Evolutionary conservation across 1,139 yeast species (phyloP).

Genomic region (Blastobotrys raffinosifermentans): DNA sequence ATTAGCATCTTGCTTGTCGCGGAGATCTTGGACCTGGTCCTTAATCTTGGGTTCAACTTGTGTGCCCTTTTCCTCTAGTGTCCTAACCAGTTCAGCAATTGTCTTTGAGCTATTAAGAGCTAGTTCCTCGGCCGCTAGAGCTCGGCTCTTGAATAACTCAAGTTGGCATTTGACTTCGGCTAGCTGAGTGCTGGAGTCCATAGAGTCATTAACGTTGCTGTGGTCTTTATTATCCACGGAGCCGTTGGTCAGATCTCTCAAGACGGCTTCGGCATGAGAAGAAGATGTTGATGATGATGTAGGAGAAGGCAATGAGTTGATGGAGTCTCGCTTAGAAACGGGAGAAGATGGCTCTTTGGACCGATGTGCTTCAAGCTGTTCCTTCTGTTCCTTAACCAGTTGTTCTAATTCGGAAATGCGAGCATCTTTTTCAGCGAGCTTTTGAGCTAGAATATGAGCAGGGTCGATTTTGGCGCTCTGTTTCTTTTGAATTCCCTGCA

Average conservation of each 20-base stretch:
- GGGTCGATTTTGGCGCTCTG: conserved; percentile 20
- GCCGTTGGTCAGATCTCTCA: not conserved
- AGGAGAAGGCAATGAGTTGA: not conserved
- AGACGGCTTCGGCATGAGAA: too few species aligned
- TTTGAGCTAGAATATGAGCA: conserved; percentile 5
- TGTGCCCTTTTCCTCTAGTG: conserved; percentile 12
- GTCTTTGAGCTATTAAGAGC: conserved; percentile 16
- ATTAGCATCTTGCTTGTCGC: not conserved
- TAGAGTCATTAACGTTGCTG: not conserved
- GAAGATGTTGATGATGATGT: too few species aligned
- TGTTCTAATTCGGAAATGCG: conserved; percentile 21
- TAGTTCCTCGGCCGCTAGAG: conserved; percentile 19
- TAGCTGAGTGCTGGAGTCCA: conserved; percentile 9
- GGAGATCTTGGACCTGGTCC: not conserved
- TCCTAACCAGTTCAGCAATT: conserved; percentile 17
- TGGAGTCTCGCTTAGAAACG: not conserved
- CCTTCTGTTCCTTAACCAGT: conserved; percentile 7
- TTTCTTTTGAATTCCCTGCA: conserved; percentile 26
- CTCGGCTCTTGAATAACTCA: conserved; percentile 16
- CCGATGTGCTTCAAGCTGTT: conserved; percentile 5
- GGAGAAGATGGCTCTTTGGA: too few species aligned
- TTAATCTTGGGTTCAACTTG: not conserved
- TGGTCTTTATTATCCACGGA: not conserved
- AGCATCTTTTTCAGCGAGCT: conserved; percentile 21
- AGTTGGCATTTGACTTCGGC: conserved; percentile 14